Conservation (phyloP, 2,329 filamentous ascomycete species). For the Elsinoe australis region DNA sequence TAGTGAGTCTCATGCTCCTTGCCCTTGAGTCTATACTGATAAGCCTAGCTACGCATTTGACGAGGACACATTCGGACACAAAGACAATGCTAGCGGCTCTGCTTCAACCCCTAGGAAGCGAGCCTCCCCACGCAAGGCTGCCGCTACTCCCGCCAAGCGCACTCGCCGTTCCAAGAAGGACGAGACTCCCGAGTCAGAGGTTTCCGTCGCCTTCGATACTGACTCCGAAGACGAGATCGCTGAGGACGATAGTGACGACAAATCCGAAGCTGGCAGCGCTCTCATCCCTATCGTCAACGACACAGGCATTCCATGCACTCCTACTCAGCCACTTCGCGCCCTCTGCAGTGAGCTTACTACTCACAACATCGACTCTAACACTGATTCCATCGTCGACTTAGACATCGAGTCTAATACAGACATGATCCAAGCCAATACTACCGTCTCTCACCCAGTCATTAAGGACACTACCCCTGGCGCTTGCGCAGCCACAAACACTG, state of each 20-base stretch:
- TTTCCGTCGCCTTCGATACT: background rate
- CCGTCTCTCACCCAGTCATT: background rate
- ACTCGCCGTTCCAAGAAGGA: slow-evolving; percentile 8
- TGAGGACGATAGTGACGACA: background rate
- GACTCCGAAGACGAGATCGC: slow-evolving; percentile 1
- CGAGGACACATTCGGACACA: background rate
- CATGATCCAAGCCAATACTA: no score
- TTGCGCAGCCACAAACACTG: no score
- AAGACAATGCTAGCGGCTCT: background rate
- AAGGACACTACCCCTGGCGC: background rate
- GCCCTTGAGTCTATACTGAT: no score
- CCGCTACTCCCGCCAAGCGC: background rate
- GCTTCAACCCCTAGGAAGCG: background rate
- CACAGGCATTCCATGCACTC: no score
- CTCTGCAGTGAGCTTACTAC: no score
- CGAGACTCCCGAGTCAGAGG: slow-evolving; percentile 2
- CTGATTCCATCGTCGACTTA: no score
- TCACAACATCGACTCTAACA: no score
- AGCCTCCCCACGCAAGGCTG: background rate
- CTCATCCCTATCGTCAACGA: background rate
- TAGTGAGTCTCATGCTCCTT: slow-evolving; percentile 21
- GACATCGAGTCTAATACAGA: no score
- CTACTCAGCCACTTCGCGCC: no score
- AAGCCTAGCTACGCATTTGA: no score
- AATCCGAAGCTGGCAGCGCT: background rate